These are phyloP conservation scores for Dendrostoma leiphaemia DNA, from an alignment of 2,329 filamentous ascomycete genomes.

Conservation along the genomic window DNA sequence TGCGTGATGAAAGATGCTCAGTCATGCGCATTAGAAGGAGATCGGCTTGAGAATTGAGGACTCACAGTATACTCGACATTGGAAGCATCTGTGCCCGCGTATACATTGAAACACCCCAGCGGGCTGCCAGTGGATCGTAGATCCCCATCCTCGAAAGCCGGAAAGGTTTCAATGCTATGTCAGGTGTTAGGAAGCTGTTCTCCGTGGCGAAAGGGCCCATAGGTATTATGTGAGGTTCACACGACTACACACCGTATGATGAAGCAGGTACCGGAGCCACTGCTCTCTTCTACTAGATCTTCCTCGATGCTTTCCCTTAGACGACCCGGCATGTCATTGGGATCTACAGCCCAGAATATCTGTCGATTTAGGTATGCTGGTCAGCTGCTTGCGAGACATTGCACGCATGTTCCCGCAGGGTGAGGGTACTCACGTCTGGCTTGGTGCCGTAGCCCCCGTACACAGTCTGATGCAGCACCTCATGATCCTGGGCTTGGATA, in stretches of 20 bases:
- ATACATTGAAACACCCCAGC: neutral
- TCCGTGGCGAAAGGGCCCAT: neutral
- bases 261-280: neutral
- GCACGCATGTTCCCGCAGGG: neutral
- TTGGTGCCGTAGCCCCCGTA: neutral
- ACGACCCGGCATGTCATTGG: neutral
- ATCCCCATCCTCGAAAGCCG: neutral
- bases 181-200: no score
- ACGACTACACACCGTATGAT: neutral
- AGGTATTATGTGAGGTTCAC: neutral
- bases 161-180: neutral
- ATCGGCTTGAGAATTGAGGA: neutral
- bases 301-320: neutral
- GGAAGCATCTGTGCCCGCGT: neutral
- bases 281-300: neutral
- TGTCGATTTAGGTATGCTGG: neutral
- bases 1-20: neutral
- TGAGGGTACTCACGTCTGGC: constrained; percentile 1
- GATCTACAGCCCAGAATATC: constrained; percentile 10
- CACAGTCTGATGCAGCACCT: constrained; percentile 7
- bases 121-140: neutral
- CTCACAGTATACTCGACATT: neutral
- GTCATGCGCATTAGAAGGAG: neutral
- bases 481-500: neutral
- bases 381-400: no score